Evolutionary conservation across 352 stramenopile genomes (phyloP).

Genomic region (Phytophthora lateralis): DNA sequence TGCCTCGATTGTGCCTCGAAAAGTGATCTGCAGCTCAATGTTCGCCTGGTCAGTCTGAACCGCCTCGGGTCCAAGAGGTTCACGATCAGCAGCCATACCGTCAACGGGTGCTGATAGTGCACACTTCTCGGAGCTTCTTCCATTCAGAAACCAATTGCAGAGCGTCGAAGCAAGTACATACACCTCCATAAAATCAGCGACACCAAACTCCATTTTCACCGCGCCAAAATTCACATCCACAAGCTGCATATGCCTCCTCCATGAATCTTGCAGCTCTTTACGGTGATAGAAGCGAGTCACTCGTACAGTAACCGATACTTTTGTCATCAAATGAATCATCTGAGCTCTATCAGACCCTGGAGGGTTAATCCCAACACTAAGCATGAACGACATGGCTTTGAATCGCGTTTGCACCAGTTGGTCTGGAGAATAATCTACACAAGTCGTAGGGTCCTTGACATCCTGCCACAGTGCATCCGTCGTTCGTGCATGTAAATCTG

Average conservation of each 20-base stretch:
- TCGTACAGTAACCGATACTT: slow-evolving; percentile 53
- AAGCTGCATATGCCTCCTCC: slow-evolving; percentile 60
- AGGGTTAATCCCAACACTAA: slow-evolving; percentile 43
- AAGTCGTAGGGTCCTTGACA: slow-evolving; percentile 59
- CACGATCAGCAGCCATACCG: slow-evolving; percentile 25
- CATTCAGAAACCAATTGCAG: slow-evolving; percentile 29
- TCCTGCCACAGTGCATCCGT: slow-evolving; percentile 74
- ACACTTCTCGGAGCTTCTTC: slow-evolving; percentile 15
- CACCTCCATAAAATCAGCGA: slow-evolving; percentile 45
- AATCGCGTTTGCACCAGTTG: slow-evolving; percentile 68
- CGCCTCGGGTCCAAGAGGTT: neutral
- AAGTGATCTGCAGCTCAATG: slow-evolving; percentile 64
- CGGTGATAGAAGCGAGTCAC: slow-evolving; percentile 64
- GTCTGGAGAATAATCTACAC: slow-evolving; percentile 65
- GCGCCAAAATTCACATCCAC: slow-evolving; percentile 63
- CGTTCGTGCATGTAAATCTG: slow-evolving; percentile 54
- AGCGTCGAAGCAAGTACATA: slow-evolving; percentile 26
- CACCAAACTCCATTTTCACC: slow-evolving; percentile 48
- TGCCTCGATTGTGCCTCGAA: slow-evolving; percentile 50
- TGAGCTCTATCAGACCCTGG: neutral
- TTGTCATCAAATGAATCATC: slow-evolving; percentile 37
- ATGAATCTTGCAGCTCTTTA: slow-evolving; percentile 40
- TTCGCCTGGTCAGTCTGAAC: slow-evolving; percentile 22
- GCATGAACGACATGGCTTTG: slow-evolving; percentile 62
- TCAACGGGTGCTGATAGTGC: slow-evolving; percentile 17